phyloP scores from a whole-genome alignment of 345 rosid species.

The Ceriops decandra region DNA sequence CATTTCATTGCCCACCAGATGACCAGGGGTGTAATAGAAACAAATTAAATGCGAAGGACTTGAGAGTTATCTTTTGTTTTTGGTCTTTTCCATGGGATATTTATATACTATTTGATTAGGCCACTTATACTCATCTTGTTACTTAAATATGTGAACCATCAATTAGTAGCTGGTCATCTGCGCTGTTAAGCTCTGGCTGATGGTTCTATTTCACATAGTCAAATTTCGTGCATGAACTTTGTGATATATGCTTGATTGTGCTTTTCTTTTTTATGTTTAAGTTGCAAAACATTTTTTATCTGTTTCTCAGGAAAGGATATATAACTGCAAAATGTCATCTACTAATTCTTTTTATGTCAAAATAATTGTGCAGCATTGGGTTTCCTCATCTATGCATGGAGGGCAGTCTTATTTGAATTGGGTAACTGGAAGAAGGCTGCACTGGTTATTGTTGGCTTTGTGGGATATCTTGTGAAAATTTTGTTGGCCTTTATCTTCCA shows the following conservation, averaged over 20 bases:
- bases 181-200: too few relatives aligned
- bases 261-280: too few relatives aligned
- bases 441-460: conserved; percentile 38
- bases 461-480: conserved; percentile 59
- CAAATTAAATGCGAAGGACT: neutral
- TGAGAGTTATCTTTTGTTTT: neutral
- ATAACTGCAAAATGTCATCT: neutral
- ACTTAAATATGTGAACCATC: neutral
- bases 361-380: conserved; percentile 53
- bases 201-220: too few relatives aligned
- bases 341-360: conserved; percentile 1
- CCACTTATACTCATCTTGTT: neutral
- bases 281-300: too few relatives aligned
- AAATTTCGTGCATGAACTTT: too few relatives aligned
- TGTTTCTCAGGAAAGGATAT: too few relatives aligned
- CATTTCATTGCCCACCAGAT: too few relatives aligned
- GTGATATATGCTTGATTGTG: too few relatives aligned
- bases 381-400: conserved; percentile 78
- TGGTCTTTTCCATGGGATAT: neutral
- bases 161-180: too few relatives aligned
- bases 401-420: conserved; percentile 74
- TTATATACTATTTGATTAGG: neutral
- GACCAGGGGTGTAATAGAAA: too few relatives aligned
- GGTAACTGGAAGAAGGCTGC: conserved; percentile 62
- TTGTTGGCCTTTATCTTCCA: conserved; percentile 63